Evolutionary conservation across 2,329 filamentous ascomycete genomes (phyloP).

Genomic region (Fusarium foetens): DNA sequence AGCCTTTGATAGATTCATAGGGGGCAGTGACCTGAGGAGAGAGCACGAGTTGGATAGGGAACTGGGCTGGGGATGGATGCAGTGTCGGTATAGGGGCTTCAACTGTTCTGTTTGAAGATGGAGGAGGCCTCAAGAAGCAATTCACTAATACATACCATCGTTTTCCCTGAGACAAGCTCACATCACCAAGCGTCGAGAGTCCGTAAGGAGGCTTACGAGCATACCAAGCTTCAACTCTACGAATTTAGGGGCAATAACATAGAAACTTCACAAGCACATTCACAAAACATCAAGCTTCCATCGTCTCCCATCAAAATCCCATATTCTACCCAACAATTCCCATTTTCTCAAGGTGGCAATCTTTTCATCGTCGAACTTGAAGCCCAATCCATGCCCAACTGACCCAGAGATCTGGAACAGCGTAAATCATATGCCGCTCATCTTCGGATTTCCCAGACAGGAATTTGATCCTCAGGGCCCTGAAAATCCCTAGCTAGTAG

Average conservation of each 20-base stretch:
- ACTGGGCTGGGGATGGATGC: neutral
- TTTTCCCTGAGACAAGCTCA: neutral
- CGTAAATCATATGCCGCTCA: conserved; percentile 17
- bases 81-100: conserved; percentile 11
- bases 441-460: conserved; percentile 22
- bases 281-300: neutral
- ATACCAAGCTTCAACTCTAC: neutral
- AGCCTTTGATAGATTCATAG: conserved; percentile 46
- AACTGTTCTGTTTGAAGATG: neutral
- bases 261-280: conserved; percentile 5
- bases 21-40: neutral
- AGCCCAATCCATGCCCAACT: conserved; percentile 31
- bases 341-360: neutral
- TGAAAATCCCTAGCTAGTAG: neutral
- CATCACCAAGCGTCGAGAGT: neutral
- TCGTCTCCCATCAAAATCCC: neutral
- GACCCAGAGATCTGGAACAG: conserved; percentile 31
- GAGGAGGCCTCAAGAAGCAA: conserved; percentile 19
- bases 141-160: conserved; percentile 25
- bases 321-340: neutral
- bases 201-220: neutral
- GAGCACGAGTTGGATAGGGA: neutral
- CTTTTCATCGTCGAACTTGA: neutral
- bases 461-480: conserved; percentile 31
- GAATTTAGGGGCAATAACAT: conserved; percentile 6